A percentile compares a stretch with the other conserved stretches of the same genome.
Evolutionary conservation across 176 grass and related monocot species (phyloP).

Genomic region (Alloteropsis semialata): DNA sequence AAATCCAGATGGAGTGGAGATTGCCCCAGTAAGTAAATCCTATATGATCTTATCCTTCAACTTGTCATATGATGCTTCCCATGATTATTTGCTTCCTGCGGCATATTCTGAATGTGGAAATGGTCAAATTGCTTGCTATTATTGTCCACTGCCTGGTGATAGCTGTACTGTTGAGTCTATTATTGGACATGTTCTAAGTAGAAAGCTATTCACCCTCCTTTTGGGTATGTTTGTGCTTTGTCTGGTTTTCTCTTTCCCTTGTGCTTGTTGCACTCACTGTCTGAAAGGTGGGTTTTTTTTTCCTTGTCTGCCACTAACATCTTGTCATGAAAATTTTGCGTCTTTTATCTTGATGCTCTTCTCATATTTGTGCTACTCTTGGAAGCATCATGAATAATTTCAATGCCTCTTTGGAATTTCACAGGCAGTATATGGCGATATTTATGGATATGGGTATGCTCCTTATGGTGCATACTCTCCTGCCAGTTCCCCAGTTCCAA

Average conservation of each 20-base stretch:
- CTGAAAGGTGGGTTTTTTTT: neutral
- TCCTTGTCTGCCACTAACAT: constrained; percentile 39
- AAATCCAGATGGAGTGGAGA: constrained; percentile 81
- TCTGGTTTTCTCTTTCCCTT: constrained; percentile 8
- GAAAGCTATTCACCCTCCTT: constrained; percentile 15
- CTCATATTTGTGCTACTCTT: neutral
- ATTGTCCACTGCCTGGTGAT: constrained; percentile 16
- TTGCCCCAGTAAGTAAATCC: constrained; percentile 53
- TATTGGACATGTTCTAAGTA: constrained; percentile 37
- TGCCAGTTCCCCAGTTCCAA: constrained; percentile 81
- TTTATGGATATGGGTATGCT: constrained; percentile 98
- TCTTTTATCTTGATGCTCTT: neutral
- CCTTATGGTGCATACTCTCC: constrained; percentile 79
- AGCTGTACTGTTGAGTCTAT: constrained; percentile 29
- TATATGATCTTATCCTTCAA: neutral
- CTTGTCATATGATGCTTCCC: neutral
- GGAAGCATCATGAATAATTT: neutral
- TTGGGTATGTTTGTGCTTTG: constrained; percentile 19
- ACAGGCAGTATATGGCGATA: constrained; percentile 87
- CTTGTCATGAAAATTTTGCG: constrained; percentile 8
- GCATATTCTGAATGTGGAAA: constrained; percentile 24
- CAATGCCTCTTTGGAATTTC: neutral
- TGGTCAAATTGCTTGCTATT: constrained; percentile 38
- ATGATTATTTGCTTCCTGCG: constrained; percentile 20
- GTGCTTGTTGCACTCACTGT: neutral